Evolutionary conservation across 1,284 basidiomycete genomes (phyloP).

Genomic region (Neonothopanus nambi): DNA sequence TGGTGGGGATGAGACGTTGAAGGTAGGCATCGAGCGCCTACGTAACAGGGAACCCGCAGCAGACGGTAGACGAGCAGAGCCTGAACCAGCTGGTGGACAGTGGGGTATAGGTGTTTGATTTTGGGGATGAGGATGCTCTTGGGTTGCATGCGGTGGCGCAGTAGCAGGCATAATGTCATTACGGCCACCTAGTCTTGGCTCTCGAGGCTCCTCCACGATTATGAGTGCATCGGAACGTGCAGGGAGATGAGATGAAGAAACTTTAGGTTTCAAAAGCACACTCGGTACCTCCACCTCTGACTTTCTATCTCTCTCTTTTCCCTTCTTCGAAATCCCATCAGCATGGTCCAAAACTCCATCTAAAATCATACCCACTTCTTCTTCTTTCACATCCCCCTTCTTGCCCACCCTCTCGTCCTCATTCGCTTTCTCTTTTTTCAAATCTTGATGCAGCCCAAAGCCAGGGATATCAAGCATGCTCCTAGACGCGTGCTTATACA

Average conservation of each 20-base stretch:
- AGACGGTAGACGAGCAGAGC: background rate
- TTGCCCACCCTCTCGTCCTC: background rate
- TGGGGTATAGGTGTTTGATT: background rate
- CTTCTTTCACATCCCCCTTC: background rate
- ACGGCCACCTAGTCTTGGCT: background rate
- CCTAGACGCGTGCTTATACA: slow-evolving; percentile 64
- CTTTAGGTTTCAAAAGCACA: too few relatives aligned
- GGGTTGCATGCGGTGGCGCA: slow-evolving; percentile 3
- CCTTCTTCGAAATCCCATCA: slow-evolving; percentile 4
- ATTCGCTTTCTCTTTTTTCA: background rate
- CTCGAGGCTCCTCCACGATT: slow-evolving; percentile 18
- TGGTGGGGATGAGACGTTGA: slow-evolving; percentile 44
- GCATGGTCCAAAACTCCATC: slow-evolving; percentile 12
- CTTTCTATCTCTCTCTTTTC: background rate
- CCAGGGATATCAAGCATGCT: slow-evolving; percentile 45
- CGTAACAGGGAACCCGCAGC: slow-evolving; percentile 35
- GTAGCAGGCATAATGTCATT: slow-evolving; percentile 2
- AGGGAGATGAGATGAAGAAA: background rate
- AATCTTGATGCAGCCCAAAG: background rate
- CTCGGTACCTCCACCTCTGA: too few relatives aligned
- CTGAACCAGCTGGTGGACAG: slow-evolving; percentile 1
- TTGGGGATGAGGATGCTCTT: slow-evolving; percentile 9
- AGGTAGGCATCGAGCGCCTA: slow-evolving; percentile 60
- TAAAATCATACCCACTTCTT: background rate
- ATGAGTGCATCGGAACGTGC: background rate